Percentiles rank a stretch among this genome's conserved stretches.
phyloP scores from a whole-genome alignment of 2,329 filamentous ascomycete genomes.

The Sclerotinia minor region DNA sequence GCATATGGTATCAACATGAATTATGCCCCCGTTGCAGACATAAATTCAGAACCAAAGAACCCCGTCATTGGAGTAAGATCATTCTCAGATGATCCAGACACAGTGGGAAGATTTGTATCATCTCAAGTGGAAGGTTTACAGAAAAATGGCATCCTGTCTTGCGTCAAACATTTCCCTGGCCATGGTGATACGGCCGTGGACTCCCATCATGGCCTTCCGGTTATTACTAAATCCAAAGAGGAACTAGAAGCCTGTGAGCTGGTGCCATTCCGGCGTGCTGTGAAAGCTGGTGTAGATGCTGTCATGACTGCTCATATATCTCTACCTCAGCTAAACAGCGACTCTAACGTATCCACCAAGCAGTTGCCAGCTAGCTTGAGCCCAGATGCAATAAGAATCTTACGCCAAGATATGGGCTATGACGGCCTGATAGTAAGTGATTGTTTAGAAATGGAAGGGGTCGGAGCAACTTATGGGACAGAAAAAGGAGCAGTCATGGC shows the following conservation, averaged over 20 bases:
- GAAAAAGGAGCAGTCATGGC: conserved; percentile 46
- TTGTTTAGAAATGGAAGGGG: conserved; percentile 49
- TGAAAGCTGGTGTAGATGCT: conserved; percentile 46
- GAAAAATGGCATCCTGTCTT: conserved; percentile 45
- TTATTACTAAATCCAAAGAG: conserved; percentile 44
- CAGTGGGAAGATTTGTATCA: conserved; percentile 46
- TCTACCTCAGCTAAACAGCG: conserved; percentile 40
- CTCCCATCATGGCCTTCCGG: conserved; percentile 47
- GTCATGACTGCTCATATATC: conserved; percentile 50
- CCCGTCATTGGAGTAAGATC: conserved; percentile 48
- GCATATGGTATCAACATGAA: conserved; percentile 49
- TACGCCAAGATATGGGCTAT: conserved; percentile 47
- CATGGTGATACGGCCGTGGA: conserved; percentile 49
- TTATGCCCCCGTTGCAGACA: conserved; percentile 48
- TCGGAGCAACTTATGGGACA: conserved; percentile 45
- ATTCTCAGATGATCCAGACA: conserved; percentile 46
- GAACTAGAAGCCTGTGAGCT: conserved; percentile 46
- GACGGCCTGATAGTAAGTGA: conserved; percentile 48
- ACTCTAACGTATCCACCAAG: conserved; percentile 25
- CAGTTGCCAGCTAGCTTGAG: conserved; percentile 45
- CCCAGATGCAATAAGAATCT: conserved; percentile 42
- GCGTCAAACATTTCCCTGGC: conserved; percentile 49
- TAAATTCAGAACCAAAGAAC: conserved; percentile 48
- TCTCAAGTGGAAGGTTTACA: conserved; percentile 44
- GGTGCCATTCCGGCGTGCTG: conserved; percentile 47